These are phyloP conservation scores for Narthecium ossifragum DNA, from an alignment of 106 monocot species.

Conservation along the genomic window DNA sequence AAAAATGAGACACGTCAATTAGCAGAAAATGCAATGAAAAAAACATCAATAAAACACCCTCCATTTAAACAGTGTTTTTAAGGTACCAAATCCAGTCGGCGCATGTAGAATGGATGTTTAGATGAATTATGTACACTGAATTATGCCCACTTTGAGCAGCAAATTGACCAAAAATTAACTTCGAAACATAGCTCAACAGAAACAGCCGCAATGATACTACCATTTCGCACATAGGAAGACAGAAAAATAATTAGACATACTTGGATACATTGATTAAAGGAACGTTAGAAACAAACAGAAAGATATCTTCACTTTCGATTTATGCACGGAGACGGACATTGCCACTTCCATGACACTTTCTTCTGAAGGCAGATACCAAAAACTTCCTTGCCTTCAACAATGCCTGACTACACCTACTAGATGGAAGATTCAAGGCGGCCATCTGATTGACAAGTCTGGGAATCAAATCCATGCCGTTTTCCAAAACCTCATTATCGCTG, in stretches of 20 bases:
- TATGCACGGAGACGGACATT: too few relatives aligned
- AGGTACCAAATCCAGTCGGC: too few relatives aligned
- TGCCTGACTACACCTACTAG: constrained; percentile 34
- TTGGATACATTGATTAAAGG: neutral
- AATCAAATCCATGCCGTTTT: constrained; percentile 37
- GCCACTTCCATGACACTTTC: constrained; percentile 24
- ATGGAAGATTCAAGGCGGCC: constrained; percentile 25
- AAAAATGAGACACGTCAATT: too few relatives aligned
- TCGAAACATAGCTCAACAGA: neutral
- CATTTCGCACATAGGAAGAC: neutral
- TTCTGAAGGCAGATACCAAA: constrained; percentile 36
- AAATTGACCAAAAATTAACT: neutral
- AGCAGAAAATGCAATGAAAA: too few relatives aligned
- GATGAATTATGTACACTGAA: too few relatives aligned
- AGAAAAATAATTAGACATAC: neutral
- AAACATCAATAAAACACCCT: too few relatives aligned
- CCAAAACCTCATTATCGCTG: constrained; percentile 51
- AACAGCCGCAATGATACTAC: neutral
- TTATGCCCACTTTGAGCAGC: neutral
- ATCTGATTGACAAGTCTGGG: constrained; percentile 27
- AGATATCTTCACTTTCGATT: neutral
- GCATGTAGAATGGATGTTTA: too few relatives aligned
- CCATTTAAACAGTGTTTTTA: too few relatives aligned
- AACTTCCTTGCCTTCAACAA: constrained; percentile 40
- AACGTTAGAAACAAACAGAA: constrained; percentile 3